Evolutionary conservation across 1,284 basidiomycete genomes (phyloP).

Genomic region (Cryptococcus sp.): DNA sequence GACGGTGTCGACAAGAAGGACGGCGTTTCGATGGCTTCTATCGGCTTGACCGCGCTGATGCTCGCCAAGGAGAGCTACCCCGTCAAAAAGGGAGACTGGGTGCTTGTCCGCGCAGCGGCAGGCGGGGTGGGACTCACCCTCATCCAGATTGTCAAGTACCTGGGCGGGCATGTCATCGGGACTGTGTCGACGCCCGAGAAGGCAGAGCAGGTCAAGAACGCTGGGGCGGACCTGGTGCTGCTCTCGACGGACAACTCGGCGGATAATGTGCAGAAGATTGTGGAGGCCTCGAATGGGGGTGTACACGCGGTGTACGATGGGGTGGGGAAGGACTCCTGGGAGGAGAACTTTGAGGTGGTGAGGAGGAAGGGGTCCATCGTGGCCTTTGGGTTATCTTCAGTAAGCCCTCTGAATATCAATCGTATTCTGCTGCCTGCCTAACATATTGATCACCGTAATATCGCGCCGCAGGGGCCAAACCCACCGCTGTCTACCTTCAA

Average conservation of each 20-base stretch:
- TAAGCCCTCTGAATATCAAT: slow-evolving; percentile 29
- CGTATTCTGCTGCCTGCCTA: neutral
- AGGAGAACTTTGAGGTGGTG: slow-evolving; percentile 75
- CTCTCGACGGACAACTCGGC: slow-evolving; percentile 60
- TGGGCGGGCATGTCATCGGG: slow-evolving; percentile 85
- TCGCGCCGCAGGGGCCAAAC: slow-evolving; percentile 22
- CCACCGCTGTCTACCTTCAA: slow-evolving; percentile 66
- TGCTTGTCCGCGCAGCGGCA: slow-evolving; percentile 76
- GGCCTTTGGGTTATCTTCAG: slow-evolving; percentile 89
- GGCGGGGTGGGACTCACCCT: slow-evolving; percentile 62
- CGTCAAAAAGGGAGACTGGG: slow-evolving; percentile 61
- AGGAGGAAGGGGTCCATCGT: slow-evolving; percentile 71
- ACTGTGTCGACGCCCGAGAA: slow-evolving; percentile 87
- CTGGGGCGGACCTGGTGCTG: slow-evolving; percentile 80
- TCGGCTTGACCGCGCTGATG: slow-evolving; percentile 75
- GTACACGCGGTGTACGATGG: slow-evolving; percentile 85
- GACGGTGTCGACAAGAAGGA: slow-evolving; percentile 58
- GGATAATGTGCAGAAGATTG: slow-evolving; percentile 60
- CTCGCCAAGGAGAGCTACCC: slow-evolving; percentile 80
- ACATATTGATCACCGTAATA: neutral
- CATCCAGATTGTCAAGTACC: slow-evolving; percentile 53
- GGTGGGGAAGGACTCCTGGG: slow-evolving; percentile 90
- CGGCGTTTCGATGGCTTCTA: slow-evolving; percentile 67
- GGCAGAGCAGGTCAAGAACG: slow-evolving; percentile 70
- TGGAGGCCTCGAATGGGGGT: slow-evolving; percentile 77